Evolutionary conservation across 306 rosid genomes (phyloP), one percentile per base, ranked within the genome.

Genomic region (Vicia villosa): DNA sequence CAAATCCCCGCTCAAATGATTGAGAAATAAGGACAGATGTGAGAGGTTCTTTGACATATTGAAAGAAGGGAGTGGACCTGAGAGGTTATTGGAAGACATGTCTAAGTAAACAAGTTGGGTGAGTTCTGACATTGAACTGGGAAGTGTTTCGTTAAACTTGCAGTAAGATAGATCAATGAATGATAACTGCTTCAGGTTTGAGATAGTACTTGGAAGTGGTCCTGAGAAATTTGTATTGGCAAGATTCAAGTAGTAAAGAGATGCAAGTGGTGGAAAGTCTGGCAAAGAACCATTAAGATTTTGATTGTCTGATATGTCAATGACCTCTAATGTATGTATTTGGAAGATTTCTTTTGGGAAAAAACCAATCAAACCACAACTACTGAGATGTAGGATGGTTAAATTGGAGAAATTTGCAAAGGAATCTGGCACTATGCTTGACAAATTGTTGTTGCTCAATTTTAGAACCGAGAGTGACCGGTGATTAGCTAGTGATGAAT

Each of bases 271-370:
- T 37, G 51, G 41, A 37, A 85, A 85, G 10, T 79, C 65, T 28
- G 86, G 85, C 19, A 85, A 50, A n/a, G 69, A 41, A 34, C 83
- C 83, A 0, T 13, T 3, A 43, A 85, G 83, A 8, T 13, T 13
- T 3, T 1, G 1, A 63, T 85, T 85, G 0, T 21, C 0, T 21
- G 84, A 73, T 2, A 79, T 8, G 21, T 85, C 81, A 47, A 85
- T 49, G 17, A 32, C 26, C 21, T 76, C 19, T 1, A 84, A 16
- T 10, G 72, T 63, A 57, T 36, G 67, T 60, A 79, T 14, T 24
- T 82, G 59, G 63, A 82, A 77, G 41, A 85, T 74, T 8, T n/a
- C 19, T 16, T 8, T 21, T 6, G 88, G 86, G 54, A 81, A 81
- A 16, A 12, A 36, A 26, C 70, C 82, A 16, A 2, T 19, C 77